Evolutionary conservation across 257 asterid species (phyloP), one percentile per base, ranked within the genome.

Genomic region (Lantana camara): DNA sequence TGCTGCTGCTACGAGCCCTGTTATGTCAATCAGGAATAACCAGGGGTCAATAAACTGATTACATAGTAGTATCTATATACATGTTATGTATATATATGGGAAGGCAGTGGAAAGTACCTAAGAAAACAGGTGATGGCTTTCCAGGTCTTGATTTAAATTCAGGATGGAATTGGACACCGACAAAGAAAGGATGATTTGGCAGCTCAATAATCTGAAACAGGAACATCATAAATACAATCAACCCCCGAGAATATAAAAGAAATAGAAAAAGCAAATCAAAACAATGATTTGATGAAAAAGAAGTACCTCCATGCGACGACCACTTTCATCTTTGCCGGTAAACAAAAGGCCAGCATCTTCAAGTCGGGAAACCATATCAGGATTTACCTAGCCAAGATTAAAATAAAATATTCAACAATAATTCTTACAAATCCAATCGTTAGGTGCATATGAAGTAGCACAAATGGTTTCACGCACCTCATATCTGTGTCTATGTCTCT

Each of bases 401-500:
- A 57, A 47, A 17, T n/a, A 34, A 58, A 29, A 44, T 21, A 49
- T 65, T 68, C 75, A 44, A 48, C 49, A 38, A n/a, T 9, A 49
- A 45, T 41, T 27, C 50, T 38, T 61, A 67, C 22, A 30, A 32
- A 60, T 58, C 35, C 15, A 37, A 4, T 22, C 24, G n/a, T 27
- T 27, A 38, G 37, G 40, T 11, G 40, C n/a, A 27, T 27, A 27
- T 2, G 32, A 45, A 70, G 53, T 44, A 22, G 60, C 52, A 6
- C 12, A 59, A n/a, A 19, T 38, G 40, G 37, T 70, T 67, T 66
- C 32, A 66, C 47, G 32, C 69, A 91, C 98, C 98, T 92, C 98
- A 55, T 92, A 92, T 89, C 98, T 82, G 75, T 92, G 98, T 45
- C 98, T 89, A 73, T 92, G 98, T 71, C 98, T 89, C 87, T 92